Base-by-base conservation (phyloP, 768 basidiomycete genomes). In the Podaxis sp. region DNA sequence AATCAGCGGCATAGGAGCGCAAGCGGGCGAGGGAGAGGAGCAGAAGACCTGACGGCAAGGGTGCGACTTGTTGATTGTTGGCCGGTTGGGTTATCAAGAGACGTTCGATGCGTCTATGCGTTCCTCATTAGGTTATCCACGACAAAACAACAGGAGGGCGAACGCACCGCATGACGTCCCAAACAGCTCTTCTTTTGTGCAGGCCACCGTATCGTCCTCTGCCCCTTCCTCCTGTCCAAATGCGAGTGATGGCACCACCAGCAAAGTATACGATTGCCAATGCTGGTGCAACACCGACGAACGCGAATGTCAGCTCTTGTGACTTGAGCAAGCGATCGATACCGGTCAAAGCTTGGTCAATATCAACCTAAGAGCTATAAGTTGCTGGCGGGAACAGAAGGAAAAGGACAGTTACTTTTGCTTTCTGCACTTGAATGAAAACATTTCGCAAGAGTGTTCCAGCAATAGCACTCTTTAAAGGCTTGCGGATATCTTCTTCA, bases 281-380 rank as follows among this genome's bases (percentile, higher is more conserved):
- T 0, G 91, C 89, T 8, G 96, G 96, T 0, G 96, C 95, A 15
- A 99, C 90, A 66, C 96, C 96, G 64, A 98, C 95, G 69, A 98
- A 98, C 4, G 92, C 96, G 69, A 99, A 99, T 1, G 95, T 97
- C 49, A 97, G 80, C 71, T 96, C 93, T 75, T 97, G 95, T 1
- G 93, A 96, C 67, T 90, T 93, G 66, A 99, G 87, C 59, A 99
- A 79, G 70, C 90, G 94, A 74, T 98, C 96, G 66, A 99, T 95
- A 5, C 96, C 96, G 8, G 87, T 80, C 46, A 98, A 79, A 0
- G 95, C 90, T 74, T 96, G 87, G 65, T 96, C 92, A 58, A 97
- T 87, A 73, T 98, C 96, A 63, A 96, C 93, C 92, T 95, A 11
- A 40, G 28, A 55, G 8, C 30, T 46, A 56, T 40, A 22, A 62